Percentiles rank a stretch among this genome's conserved stretches.
These are phyloP conservation scores for Trichophyton benhamiae DNA, from an alignment of 2,329 filamentous ascomycete genomes.

Conservation along the genomic window DNA sequence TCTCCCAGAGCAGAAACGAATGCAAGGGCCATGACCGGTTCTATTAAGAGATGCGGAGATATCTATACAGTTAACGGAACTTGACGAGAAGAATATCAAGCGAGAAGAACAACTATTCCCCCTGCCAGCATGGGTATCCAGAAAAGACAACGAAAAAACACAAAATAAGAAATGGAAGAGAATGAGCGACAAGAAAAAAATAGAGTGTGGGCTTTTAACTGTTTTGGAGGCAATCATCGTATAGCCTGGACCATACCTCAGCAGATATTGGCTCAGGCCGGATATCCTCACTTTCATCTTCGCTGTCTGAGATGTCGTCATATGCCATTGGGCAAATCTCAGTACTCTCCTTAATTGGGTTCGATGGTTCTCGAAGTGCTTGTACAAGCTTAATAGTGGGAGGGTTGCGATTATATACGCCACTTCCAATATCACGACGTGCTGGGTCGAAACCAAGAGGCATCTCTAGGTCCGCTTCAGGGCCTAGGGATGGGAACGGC, in stretches of 20 bases:
- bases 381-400: not conserved
- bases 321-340: not conserved
- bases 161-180: not conserved
- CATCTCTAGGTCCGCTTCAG: not conserved
- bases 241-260: slow-evolving; percentile 11
- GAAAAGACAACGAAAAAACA: not conserved
- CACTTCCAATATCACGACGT: not conserved
- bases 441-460: not conserved
- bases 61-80: not conserved
- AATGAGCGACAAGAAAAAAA: not conserved
- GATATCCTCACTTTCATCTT: not conserved
- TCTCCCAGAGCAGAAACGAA: not conserved
- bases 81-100: not conserved
- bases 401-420: not conserved
- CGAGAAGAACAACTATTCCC: not conserved
- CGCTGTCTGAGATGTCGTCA: not conserved
- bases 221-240: slow-evolving; percentile 10
- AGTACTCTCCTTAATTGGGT: not conserved
- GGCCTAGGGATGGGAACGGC: not conserved
- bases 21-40: not conserved
- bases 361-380: not conserved
- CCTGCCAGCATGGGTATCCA: not conserved
- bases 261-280: slow-evolving; percentile 5
- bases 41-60: not conserved
- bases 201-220: not conserved